These are phyloP conservation scores for Plasmodium yoelii DNA, from an alignment of 169 alveolate species.

Conservation along the genomic window DNA sequence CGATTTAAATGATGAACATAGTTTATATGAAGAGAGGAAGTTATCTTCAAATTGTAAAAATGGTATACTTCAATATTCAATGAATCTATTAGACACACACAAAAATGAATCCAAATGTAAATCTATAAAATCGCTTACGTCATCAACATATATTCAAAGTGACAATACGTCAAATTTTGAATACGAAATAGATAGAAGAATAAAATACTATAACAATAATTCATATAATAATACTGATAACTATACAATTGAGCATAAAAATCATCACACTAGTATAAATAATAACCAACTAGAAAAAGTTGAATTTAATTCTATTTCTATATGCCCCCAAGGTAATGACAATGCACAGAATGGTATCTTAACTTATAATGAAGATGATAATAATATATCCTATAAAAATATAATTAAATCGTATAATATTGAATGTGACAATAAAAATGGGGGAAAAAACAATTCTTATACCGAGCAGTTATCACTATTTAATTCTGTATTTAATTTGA, in stretches of 20 bases:
- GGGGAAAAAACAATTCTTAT: not conserved
- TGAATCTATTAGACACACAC: not conserved
- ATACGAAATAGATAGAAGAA: conserved; percentile 21
- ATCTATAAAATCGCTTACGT: not conserved
- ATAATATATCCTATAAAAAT: not conserved
- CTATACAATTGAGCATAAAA: not conserved
- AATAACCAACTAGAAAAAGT: not conserved
- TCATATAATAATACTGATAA: not conserved
- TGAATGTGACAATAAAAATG: not conserved
- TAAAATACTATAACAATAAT: conserved; percentile 13
- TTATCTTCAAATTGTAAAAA: not conserved
- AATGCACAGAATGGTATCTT: not conserved
- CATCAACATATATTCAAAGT: not conserved
- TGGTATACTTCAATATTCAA: not conserved
- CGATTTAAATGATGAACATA: conserved; percentile 56
- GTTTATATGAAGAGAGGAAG: not conserved
- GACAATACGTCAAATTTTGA: conserved; percentile 3
- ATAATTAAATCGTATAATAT: not conserved
- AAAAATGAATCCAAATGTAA: not conserved
- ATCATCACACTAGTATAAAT: not conserved
- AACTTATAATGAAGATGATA: not conserved
- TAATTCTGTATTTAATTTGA: conserved; percentile 48
- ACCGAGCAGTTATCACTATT: conserved; percentile 20
- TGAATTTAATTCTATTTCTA: not conserved
- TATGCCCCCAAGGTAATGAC: no score